Base-by-base conservation (phyloP, 495 filamentous ascomycete genomes). In the Xylaria venustula region DNA sequence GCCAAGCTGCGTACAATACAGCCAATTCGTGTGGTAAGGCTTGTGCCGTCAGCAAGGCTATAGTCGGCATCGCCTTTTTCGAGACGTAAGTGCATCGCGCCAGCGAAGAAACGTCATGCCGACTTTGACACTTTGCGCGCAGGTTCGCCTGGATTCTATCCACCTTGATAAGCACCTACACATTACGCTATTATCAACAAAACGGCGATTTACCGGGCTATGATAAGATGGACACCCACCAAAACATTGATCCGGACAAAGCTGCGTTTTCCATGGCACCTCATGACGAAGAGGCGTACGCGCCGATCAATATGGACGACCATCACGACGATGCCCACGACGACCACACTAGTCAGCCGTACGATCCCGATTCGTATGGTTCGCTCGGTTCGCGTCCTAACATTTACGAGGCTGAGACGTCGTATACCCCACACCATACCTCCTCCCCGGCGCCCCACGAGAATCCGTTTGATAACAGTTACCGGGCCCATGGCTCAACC, bases 71-170 rank as follows among this genome's bases (percentile, higher is more conserved):
- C 20, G 91, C 86, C 1, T 85, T 94, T 34, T 81, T 96, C 34
- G 85, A 95, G 71, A 91, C 86, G 92, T 96, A 83, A 44, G 86
- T 79, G 45, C 22, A 37, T 30, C 46, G 25, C 23, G 61, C 12
- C 19, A 40, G 42, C 48, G 30, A 26, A 53, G 45, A 26, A 30
- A 17, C 19, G 58, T 14, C 28, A 42, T 52, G 14, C 22, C 54
- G 15, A 48, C 15, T n/a, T 7, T 19, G 15, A 30, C 30, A 28
- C 58, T 64, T 37, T 64, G 17, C 17, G 0, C 42, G 46, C 63
- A 96, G 91, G 73, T 71, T 97, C 32, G 81, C 90, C 64, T 97
- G 92, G 77, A 71, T 81, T 60, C 69, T 83, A 11, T 93, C 93
- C 3, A 84, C 85, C 49, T 85, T 80, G 55, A 81, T 96, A 52